Conservation (phyloP, 2,329 filamentous ascomycete genomes). For the Aspergillus sp. region DNA sequence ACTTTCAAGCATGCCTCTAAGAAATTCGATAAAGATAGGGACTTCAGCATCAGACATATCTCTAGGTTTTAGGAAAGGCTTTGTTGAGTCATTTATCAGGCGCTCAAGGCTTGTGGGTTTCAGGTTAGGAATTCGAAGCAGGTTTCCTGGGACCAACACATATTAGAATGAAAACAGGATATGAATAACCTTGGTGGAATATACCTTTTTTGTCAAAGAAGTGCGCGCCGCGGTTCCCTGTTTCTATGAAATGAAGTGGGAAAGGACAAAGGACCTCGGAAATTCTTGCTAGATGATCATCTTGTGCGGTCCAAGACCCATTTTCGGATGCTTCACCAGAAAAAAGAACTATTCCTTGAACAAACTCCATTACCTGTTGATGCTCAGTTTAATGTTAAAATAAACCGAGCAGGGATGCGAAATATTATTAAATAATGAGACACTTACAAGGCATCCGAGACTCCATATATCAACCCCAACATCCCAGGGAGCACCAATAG, state of each 20-base stretch:
- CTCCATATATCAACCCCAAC: slow-evolving; percentile 22
- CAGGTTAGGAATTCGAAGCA: slow-evolving; percentile 14
- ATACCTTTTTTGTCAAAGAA: slow-evolving; percentile 18
- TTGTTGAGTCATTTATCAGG: slow-evolving; percentile 13
- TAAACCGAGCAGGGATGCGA: too few species aligned
- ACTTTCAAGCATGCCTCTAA: slow-evolving; percentile 17
- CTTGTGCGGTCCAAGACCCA: slow-evolving; percentile 19
- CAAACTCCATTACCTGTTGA: slow-evolving; percentile 15
- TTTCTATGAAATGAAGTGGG: slow-evolving; percentile 11
- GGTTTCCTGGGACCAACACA: too few species aligned
- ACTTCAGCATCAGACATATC: slow-evolving; percentile 19
- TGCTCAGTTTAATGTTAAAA: not conserved
- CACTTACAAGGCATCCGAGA: slow-evolving; percentile 21
- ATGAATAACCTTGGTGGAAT: not conserved
- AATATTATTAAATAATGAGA: too few species aligned
- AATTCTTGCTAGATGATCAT: slow-evolving; percentile 19
- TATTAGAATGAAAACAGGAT: too few species aligned
- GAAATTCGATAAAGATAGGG: slow-evolving; percentile 19
- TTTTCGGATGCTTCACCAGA: slow-evolving; percentile 13
- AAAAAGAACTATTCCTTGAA: slow-evolving; percentile 20
- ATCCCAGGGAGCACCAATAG: slow-evolving; percentile 19
- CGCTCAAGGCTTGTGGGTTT: slow-evolving; percentile 15
- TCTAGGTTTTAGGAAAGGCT: slow-evolving; percentile 16
- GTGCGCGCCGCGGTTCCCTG: slow-evolving; percentile 8
- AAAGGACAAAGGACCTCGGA: slow-evolving; percentile 18